Evolutionary conservation across 345 rosid genomes (phyloP).

Genomic region (thale cress (Arabidopsis thaliana)): DNA sequence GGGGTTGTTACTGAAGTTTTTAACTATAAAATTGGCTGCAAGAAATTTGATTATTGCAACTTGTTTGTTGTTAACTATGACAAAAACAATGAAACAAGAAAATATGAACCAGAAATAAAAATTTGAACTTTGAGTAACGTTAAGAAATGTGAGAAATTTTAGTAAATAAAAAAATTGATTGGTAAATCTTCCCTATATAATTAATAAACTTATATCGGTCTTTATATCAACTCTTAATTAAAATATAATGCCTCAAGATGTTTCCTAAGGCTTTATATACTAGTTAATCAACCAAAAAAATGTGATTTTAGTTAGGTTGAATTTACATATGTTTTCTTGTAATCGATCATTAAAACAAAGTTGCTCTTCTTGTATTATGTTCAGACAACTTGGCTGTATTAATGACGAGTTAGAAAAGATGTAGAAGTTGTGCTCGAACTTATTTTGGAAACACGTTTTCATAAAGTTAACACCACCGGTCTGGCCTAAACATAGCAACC

Average conservation of each 20-base stretch:
- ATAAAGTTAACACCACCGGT: slow-evolving; percentile 41
- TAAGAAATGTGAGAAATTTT: not conserved
- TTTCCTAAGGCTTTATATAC: not conserved
- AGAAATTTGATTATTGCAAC: not conserved
- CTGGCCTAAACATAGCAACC: slow-evolving; percentile 41
- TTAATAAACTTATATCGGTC: not conserved
- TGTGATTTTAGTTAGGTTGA: slow-evolving; percentile 7
- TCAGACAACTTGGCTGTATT: slow-evolving; percentile 44
- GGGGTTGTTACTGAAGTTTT: not conserved
- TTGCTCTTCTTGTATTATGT: slow-evolving; percentile 40
- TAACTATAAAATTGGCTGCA: not conserved
- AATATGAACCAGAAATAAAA: not conserved
- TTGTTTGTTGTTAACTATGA: not conserved
- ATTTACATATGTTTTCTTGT: not conserved
- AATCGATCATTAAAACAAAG: not conserved
- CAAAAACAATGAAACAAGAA: not conserved
- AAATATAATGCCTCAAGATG: not conserved
- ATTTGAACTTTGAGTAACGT: not conserved
- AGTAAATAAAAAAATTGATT: not conserved
- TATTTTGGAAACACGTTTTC: slow-evolving; percentile 44
- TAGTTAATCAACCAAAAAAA: not conserved
- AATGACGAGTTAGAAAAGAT: slow-evolving; percentile 42
- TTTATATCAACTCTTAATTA: slow-evolving; percentile 22
- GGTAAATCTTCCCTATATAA: not conserved
- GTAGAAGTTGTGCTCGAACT: slow-evolving; percentile 33